Percentiles rank a stretch among this genome's conserved stretches.
Evolutionary conservation across 2,329 filamentous ascomycete genomes (phyloP).

Genomic region (Colletotrichum higginsianum): DNA sequence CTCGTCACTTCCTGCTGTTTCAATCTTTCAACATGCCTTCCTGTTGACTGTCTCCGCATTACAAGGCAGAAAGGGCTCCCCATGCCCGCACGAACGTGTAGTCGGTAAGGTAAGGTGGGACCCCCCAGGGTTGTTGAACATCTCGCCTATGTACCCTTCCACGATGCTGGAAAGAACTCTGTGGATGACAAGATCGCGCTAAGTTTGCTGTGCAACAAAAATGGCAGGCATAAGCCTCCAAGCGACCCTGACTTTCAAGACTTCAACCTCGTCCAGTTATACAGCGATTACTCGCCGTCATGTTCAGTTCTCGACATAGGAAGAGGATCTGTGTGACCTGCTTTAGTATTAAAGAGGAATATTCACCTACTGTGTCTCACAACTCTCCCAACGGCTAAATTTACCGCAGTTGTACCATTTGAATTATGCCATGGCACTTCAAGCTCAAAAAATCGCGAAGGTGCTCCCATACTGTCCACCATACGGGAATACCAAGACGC

Average conservation of each 20-base stretch:
- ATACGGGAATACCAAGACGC: not conserved
- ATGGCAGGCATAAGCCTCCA: constrained; percentile 1
- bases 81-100: not conserved
- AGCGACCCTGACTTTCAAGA: not conserved
- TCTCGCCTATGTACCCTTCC: not conserved
- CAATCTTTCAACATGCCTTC: not conserved
- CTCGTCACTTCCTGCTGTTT: not conserved
- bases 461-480: not conserved
- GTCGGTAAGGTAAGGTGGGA: not conserved
- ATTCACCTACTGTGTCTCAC: not conserved
- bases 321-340: not conserved
- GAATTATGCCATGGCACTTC: not conserved
- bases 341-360: not conserved
- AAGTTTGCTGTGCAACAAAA: constrained; percentile 13
- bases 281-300: not conserved
- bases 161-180: not conserved
- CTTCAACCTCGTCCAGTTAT: not conserved
- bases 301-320: not conserved
- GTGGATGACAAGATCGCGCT: not conserved
- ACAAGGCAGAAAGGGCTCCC: not conserved
- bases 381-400: not conserved
- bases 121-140: not conserved
- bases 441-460: not conserved
- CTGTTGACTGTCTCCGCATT: not conserved
- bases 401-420: not conserved